Conservation (phyloP, 2,329 filamentous ascomycete genomes). For the Cytospora schulzeri region DNA sequence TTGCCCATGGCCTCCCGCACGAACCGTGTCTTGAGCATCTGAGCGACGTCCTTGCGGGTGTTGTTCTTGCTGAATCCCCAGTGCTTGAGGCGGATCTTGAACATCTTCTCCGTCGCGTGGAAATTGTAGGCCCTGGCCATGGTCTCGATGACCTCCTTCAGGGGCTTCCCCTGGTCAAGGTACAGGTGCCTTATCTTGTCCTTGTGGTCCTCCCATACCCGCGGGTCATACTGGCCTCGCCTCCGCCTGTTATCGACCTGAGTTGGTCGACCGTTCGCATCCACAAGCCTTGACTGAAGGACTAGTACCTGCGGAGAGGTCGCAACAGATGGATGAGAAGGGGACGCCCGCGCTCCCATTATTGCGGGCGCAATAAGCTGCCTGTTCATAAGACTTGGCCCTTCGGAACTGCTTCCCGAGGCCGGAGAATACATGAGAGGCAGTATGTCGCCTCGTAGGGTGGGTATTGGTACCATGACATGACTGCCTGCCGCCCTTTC, state of each 20-base stretch:
- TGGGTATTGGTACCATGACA: not conserved
- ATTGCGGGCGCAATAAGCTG: not conserved
- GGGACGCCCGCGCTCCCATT: not conserved
- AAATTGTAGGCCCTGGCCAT: not conserved
- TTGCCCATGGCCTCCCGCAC: not conserved
- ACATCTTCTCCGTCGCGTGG: not conserved
- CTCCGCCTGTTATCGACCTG: not conserved
- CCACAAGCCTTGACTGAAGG: no score
- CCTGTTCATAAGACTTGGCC: not conserved
- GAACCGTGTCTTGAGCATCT: not conserved
- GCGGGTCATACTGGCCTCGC: not conserved
- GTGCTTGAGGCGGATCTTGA: not conserved
- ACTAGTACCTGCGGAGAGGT: not conserved
- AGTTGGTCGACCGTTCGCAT: not conserved
- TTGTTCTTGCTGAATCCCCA: not conserved
- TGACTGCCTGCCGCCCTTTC: not conserved
- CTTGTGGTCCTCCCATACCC: not conserved
- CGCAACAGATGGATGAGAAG: not conserved
- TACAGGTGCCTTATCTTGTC: not conserved
- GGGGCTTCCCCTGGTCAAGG: not conserved
- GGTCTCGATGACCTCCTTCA: not conserved
- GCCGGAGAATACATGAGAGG: not conserved
- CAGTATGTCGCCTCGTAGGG: not conserved
- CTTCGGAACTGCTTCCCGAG: not conserved
- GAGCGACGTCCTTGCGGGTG: not conserved